Percentiles rank a stretch among this genome's conserved stretches.
Conservation (phyloP, 805 yeast species). For the Suhomyces vadensis region DNA sequence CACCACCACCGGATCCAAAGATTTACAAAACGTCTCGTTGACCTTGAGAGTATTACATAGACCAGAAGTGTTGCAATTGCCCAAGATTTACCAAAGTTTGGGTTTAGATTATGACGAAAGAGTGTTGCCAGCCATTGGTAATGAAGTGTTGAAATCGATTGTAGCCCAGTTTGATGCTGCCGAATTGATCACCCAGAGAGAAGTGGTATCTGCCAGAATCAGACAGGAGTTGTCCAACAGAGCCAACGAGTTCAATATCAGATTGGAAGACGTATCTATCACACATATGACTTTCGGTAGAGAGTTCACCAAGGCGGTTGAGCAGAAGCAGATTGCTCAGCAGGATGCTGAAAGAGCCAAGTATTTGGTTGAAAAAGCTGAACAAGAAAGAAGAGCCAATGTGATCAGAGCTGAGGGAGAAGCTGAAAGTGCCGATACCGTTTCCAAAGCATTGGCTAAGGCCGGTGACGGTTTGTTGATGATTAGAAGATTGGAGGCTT, state of each 20-base stretch:
- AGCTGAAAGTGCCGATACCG: constrained; percentile 96
- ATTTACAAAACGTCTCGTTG: constrained; percentile 90
- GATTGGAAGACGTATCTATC: constrained; percentile 93
- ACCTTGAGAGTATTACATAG: constrained; percentile 92
- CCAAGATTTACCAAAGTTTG: constrained; percentile 83
- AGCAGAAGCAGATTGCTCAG: constrained; percentile 98
- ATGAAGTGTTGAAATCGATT: constrained; percentile 84
- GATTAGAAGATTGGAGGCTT: constrained; percentile 94
- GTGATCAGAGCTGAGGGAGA: constrained; percentile 99
- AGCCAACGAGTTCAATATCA: constrained; percentile 86
- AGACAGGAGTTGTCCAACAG: constrained; percentile 81
- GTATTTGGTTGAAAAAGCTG: constrained; percentile 86
- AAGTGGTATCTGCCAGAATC: constrained; percentile 85
- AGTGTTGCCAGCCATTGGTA: constrained; percentile 89
- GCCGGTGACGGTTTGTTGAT: constrained; percentile 94
- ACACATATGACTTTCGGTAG: constrained; percentile 97
- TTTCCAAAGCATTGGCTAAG: constrained; percentile 87
- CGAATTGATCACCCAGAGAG: constrained; percentile 95
- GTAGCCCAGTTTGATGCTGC: constrained; percentile 97
- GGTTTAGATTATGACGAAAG: constrained; percentile 96
- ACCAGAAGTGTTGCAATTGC: constrained; percentile 83
- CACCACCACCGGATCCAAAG: constrained; percentile 95
- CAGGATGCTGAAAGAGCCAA: constrained; percentile 98
- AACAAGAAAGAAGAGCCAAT: constrained; percentile 93
- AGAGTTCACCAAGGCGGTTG: constrained; percentile 97